Evolutionary conservation across 345 rosid species (phyloP).

Genomic region (Moringa oleifera): DNA sequence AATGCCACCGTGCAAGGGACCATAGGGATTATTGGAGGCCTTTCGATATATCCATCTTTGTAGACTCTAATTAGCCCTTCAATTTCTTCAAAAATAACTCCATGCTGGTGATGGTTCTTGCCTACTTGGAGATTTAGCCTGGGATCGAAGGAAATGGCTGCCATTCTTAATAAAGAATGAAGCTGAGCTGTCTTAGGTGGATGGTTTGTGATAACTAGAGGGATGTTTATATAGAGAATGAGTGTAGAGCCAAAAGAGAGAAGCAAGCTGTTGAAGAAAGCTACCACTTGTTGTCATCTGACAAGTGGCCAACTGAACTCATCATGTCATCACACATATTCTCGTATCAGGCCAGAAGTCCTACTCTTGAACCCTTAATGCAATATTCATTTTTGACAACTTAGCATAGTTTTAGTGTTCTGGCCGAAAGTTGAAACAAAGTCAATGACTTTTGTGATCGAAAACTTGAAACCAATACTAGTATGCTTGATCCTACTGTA

Average conservation of each 20-base stretch:
- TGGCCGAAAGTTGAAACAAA: too few species aligned
- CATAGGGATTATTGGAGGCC: slow-evolving; percentile 51
- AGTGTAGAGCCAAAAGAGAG: not conserved
- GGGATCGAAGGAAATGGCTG: slow-evolving; percentile 35
- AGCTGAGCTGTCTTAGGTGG: not conserved
- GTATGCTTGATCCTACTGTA: too few species aligned
- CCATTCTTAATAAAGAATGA: slow-evolving; percentile 26
- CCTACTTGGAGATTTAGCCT: slow-evolving; percentile 22
- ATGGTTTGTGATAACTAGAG: not conserved
- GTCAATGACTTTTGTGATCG: too few species aligned
- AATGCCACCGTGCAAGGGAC: slow-evolving; percentile 32
- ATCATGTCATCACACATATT: too few species aligned
- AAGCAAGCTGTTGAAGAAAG: not conserved
- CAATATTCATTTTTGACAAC: too few species aligned
- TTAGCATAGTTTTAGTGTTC: too few species aligned
- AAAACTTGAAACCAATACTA: too few species aligned
- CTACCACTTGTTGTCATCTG: not conserved
- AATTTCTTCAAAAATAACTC: slow-evolving; percentile 47
- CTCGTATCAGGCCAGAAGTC: too few species aligned
- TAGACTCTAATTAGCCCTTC: slow-evolving; percentile 62
- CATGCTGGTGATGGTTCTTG: slow-evolving; percentile 33
- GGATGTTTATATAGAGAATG: not conserved
- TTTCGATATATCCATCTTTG: slow-evolving; percentile 58
- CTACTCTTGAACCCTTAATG: too few species aligned
- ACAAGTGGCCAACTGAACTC: not conserved